Base-by-base conservation (phyloP, 106 monocot genomes). In the Narthecium ossifragum region DNA sequence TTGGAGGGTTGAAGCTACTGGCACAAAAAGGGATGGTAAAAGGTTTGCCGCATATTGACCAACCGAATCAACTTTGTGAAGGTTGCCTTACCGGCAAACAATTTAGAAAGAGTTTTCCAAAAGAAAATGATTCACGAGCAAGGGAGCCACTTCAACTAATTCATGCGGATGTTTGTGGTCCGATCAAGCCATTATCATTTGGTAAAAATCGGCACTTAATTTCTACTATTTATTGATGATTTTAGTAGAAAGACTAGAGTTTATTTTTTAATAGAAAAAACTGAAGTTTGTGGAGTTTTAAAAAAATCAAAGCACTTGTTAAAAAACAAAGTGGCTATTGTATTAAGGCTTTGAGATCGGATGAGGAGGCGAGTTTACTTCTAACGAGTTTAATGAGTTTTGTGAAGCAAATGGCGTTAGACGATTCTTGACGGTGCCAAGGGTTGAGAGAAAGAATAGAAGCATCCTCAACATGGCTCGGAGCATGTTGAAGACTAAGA, bases 151-250 rank as follows among this genome's bases (percentile, higher is more conserved):
- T 56, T 7, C 28, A 56, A 30, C 8, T 56, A 32, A 33, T 56
- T 32, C 56, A 56, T 56, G 12, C 56, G n/a, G 18, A 56, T 56
- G 26, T 56, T 12, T 56, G 56, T 30, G 47, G 47, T 11, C 47
- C 47, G 18, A 47, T 47, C 47, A 47, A 5, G 1, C 18, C 47
- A 26, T 11, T 26, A 5, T 54, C 53, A 54, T 25, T 27, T 54
- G 28, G 53, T 25, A 26, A 1, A 12, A 54, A 26, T 15, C 2
- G 26, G 15, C n/a, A n/a, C n/a, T n/a, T 56, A 56, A 13, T 32
- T 56, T 33, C n/a, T n/a, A 18, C 31, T 18, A 15, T 56, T 31
- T 56, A 56, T 56, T 56, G 33, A 56, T 56, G 56, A 56, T 32
- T 32, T 56, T 31, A 32, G 31, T 56, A 32, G 29, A 34, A 56